These are phyloP conservation scores for Geum urbanum DNA, from an alignment of 306 rosid species.

Conservation along the genomic window DNA sequence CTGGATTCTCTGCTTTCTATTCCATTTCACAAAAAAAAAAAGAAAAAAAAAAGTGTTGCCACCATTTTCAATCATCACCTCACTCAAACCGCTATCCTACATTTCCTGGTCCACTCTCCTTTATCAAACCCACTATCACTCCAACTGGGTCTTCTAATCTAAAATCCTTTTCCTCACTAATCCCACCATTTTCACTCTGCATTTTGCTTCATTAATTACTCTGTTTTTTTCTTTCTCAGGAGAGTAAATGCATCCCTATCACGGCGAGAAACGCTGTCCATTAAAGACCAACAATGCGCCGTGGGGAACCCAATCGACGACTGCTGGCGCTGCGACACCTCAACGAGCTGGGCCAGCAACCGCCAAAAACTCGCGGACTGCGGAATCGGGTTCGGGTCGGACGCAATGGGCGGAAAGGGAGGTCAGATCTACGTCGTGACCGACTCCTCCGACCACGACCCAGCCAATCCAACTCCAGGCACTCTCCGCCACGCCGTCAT, in stretches of 20 bases:
- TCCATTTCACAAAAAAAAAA: not conserved
- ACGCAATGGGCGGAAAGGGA: constrained; percentile 80
- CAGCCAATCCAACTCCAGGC: constrained; percentile 67
- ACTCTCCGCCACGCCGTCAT: constrained; percentile 96
- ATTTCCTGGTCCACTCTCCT: constrained; percentile 7
- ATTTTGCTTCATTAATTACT: not conserved
- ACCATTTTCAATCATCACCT: constrained; percentile 2
- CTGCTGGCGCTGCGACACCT: constrained; percentile 77
- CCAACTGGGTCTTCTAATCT: not conserved
- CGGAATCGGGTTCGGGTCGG: constrained; percentile 79
- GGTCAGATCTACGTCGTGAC: constrained; percentile 88
- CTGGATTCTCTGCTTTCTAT: constrained; percentile 18
- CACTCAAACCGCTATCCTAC: not conserved
- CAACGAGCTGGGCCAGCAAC: constrained; percentile 46
- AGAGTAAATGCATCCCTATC: constrained; percentile 55
- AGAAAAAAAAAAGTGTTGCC: not conserved
- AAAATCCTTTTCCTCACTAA: not conserved
- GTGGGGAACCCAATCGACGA: constrained; percentile 92
- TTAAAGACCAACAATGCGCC: constrained; percentile 45
- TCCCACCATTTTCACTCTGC: not conserved
- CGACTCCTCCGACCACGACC: constrained; percentile 85
- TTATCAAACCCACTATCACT: not conserved
- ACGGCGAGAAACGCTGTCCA: constrained; percentile 43
- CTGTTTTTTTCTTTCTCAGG: constrained; percentile 40
- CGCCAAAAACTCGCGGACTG: constrained; percentile 87